Base-by-base conservation (phyloP, 2,329 filamentous ascomycete species). In the Penicillium capsulatum region DNA sequence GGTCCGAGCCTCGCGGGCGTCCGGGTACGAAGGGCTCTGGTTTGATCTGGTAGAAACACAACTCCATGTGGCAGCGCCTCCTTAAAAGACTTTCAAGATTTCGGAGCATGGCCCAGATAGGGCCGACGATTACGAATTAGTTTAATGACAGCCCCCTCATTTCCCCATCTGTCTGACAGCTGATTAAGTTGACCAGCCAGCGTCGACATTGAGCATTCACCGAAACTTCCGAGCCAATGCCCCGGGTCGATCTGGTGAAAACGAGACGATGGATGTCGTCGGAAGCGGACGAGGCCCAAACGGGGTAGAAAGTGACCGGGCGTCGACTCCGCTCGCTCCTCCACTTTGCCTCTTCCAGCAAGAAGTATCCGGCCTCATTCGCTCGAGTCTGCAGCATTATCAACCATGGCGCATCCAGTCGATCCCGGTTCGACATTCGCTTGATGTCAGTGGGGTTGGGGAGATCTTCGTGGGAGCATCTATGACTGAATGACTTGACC, bases 21-120 rank as follows among this genome's bases (percentile, higher is more conserved):
- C 40, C n/a, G 52, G 46, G 8, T 57, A 40, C 33, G 28, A 34
- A 30, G 53, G 55, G 2, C 31, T 45, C 4, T 50, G 53, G 48
- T 55, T 55, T 37, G 55, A 59, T 29, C 36, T 59, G 35, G 46
- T 54, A 30, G 50, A 55, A 14, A 38, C 42, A 19, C 37, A 54
- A 36, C 48, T 55, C 27, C 42, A 43, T 38, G 50, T 51, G 39
- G 52, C 52, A 3, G 38, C 51, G 38, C 50, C 50, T 8, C 52
- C 52, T 19, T 55, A 50, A 35, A 9, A 22, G 5, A 22, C n/a
- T n/a, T n/a, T n/a, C n/a, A n/a, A n/a, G n/a, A n/a, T n/a, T n/a
- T n/a, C n/a, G n/a, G n/a, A n/a, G n/a, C 19, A 9, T 22, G 5
- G 19, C 19, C 19, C 5, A 22, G 19, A 22, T 22, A 5, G 9